A percentile compares a stretch with the other conserved stretches of the same genome.
phyloP scores from a whole-genome alignment of 78 protist genomes.

The Mastigamoeba balamuthi region DNA sequence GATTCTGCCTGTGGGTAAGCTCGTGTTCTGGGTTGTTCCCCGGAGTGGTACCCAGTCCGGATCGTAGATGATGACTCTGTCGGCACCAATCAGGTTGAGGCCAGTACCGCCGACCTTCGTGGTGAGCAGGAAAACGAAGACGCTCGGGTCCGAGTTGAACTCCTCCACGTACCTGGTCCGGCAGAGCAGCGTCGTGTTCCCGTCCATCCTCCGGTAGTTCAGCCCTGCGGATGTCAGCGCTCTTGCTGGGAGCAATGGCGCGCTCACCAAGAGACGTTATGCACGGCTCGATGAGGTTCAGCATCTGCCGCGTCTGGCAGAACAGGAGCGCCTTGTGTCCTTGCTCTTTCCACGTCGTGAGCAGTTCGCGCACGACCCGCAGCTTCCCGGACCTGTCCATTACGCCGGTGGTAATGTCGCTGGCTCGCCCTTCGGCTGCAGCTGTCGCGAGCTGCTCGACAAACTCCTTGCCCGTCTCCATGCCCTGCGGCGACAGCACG shows the following conservation, averaged over 20 bases:
- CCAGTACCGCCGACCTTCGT: constrained; percentile 93
- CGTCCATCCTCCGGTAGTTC: constrained; percentile 82
- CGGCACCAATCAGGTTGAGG: constrained; percentile 90
- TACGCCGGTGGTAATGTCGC: background rate
- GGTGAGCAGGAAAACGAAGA: constrained; percentile 83
- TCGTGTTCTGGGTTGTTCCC: background rate
- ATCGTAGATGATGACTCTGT: constrained; percentile 85
- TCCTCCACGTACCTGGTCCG: constrained; percentile 26
- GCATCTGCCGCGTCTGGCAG: constrained; percentile 89
- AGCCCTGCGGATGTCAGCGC: background rate
- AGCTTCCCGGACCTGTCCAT: constrained; percentile 68
- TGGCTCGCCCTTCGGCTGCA: background rate
- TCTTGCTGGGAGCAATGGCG: background rate
- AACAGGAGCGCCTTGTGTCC: constrained; percentile 77
- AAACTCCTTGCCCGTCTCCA: background rate
- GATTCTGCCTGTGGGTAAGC: constrained; percentile 18
- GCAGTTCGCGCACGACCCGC: constrained; percentile 48
- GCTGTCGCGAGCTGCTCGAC: background rate
- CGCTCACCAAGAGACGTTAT: background rate
- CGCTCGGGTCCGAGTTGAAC: constrained; percentile 13
- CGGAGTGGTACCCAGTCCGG: constrained; percentile 86
- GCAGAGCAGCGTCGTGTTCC: constrained; percentile 73
- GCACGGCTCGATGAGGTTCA: constrained; percentile 71
- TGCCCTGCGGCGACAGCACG: background rate
- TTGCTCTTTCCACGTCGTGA: constrained; percentile 69